A percentile compares a stretch with the other conserved stretches of the same genome.
Evolutionary conservation across 202 grass and related monocot species (phyloP).

Genomic region (Setaria italica): DNA sequence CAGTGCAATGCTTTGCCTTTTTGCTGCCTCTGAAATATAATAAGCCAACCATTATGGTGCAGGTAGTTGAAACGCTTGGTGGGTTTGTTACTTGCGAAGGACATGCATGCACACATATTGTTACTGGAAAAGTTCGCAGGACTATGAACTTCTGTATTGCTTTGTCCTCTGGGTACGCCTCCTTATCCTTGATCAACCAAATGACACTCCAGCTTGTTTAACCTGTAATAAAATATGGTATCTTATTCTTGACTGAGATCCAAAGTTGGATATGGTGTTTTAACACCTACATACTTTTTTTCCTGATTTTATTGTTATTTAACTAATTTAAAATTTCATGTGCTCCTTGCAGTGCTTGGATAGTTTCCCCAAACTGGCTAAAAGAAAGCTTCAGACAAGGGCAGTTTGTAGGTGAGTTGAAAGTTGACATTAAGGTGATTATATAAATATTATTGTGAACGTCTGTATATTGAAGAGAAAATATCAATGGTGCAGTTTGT

Average conservation of each 20-base stretch:
- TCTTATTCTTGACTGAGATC: conserved; percentile 21
- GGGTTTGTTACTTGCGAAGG: conserved; percentile 73
- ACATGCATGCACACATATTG: conserved; percentile 74
- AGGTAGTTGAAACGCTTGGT: conserved; percentile 77
- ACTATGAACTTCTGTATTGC: conserved; percentile 88
- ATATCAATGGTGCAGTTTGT: background rate
- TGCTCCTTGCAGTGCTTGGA: conserved; percentile 76
- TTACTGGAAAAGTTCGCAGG: conserved; percentile 80
- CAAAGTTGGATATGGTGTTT: background rate
- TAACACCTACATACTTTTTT: background rate
- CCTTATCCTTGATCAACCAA: conserved; percentile 33
- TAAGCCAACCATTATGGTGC: conserved; percentile 27
- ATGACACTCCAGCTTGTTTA: conserved; percentile 34
- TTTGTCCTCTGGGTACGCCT: conserved; percentile 81
- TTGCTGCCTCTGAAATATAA: conserved; percentile 2
- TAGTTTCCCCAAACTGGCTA: conserved; percentile 85
- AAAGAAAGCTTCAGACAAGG: conserved; percentile 85
- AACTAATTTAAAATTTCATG: conserved; percentile 27
- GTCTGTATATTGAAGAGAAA: background rate
- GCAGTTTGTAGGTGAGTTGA: conserved; percentile 75
- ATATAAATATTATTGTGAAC: conserved; percentile 19
- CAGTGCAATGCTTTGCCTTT: conserved; percentile 15
- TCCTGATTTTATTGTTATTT: background rate
- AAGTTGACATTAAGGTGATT: background rate
- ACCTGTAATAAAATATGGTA: conserved; percentile 10